Base-by-base conservation (phyloP, 2,329 filamentous ascomycete genomes). In the Hortaea werneckii region DNA sequence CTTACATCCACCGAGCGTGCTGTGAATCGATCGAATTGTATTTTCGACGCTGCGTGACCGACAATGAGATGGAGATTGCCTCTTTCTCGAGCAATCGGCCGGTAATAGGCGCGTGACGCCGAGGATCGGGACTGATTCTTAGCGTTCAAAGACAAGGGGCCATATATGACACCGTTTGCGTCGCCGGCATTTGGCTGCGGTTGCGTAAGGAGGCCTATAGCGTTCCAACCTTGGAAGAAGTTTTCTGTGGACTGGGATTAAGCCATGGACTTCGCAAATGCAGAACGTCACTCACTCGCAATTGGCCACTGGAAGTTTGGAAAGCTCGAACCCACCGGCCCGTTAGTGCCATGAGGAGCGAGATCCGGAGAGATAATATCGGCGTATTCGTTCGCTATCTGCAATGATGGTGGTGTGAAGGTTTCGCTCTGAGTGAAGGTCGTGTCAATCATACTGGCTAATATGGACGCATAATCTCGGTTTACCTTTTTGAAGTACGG, bases 241-340 rank as follows among this genome's bases (percentile, higher is more conserved):
- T 57, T 55, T 20, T 20, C 20, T 20, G 20, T 20, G 20, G 3
- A 62, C 53, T 73, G 75, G 7, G 74, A 54, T 54, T 5, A 55
- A 62, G 6, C 74, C 74, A 39, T 76, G 62, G 6, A 65, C 59
- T 6, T 53, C 54, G 12, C 55, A 52, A 41, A 72, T 63, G 20
- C 4, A 20, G 20, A 20, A 4, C 20, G 4, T 4, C 20, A 20
- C 20, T 20, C 20, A 37, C 70, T 68, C 3, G 62, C 54, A 34
- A 69, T 62, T 5, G 62, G 57, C 46, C 68, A 65, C 40, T 66
- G 58, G 10, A 58, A 57, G 29, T 49, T 49, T 11, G 54, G 47
- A 29, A 54, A 45, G 35, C 20, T 20, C 20, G 20, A 20, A 20
- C 20, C 20, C 2, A 20, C 20, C 2, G 20, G 20, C 4, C 20